Percentiles rank a stretch among this genome's conserved stretches.
Evolutionary conservation across 768 basidiomycete genomes (phyloP).

Genomic region (Tylopilus plumbeoviolaceoides): DNA sequence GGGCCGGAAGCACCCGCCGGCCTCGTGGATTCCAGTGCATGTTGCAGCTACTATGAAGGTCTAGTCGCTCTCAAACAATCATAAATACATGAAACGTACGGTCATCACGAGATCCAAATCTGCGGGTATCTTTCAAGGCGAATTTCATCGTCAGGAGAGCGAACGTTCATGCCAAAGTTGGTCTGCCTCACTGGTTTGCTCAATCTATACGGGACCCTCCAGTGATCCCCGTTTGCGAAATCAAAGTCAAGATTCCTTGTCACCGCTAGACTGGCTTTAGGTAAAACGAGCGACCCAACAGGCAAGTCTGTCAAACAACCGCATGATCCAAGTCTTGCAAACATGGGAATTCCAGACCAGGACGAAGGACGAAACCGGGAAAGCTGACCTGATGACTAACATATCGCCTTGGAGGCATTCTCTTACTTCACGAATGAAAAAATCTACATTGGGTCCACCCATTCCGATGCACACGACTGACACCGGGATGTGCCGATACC

Average conservation of each 20-base stretch:
- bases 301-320: slow-evolving; percentile 64
- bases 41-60: slow-evolving; percentile 39
- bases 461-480: slow-evolving; percentile 80
- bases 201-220: slow-evolving; percentile 53
- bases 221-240: slow-evolving; percentile 45
- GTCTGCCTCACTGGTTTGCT: slow-evolving; percentile 53
- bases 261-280: slow-evolving; percentile 62
- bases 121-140: slow-evolving; percentile 46
- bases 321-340: slow-evolving; percentile 72
- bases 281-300: slow-evolving; percentile 75
- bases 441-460: slow-evolving; percentile 81
- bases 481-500: slow-evolving; percentile 57
- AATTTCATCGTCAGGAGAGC: slow-evolving; percentile 2
- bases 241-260: slow-evolving; percentile 76
- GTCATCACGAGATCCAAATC: slow-evolving; percentile 49
- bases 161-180: not conserved
- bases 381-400: slow-evolving; percentile 44
- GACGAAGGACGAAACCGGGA: not conserved
- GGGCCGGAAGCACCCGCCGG: slow-evolving; percentile 34
- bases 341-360: not conserved
- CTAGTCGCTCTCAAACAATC: slow-evolving; percentile 1
- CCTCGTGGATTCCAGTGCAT: slow-evolving; percentile 41
- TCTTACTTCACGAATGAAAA: slow-evolving; percentile 77
- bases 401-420: slow-evolving; percentile 67
- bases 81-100: slow-evolving; percentile 34